A percentile compares a stretch with the other conserved stretches of the same genome.
Evolutionary conservation across 352 stramenopile genomes (phyloP).

Genomic region (Hyaloperonospora arabidopsidis): DNA sequence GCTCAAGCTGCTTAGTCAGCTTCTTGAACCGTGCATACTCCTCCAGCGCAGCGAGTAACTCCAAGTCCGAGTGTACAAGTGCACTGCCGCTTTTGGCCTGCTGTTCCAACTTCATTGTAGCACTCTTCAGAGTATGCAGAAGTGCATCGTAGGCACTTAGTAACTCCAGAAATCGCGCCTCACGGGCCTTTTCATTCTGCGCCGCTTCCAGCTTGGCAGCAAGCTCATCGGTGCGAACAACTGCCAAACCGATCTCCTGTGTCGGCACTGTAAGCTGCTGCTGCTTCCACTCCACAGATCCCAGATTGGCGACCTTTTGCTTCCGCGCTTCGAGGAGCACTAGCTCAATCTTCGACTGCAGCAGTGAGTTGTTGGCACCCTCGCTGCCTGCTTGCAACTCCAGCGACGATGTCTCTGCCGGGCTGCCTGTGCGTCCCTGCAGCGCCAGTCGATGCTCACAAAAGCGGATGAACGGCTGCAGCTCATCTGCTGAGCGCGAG

Average conservation of each 20-base stretch:
- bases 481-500: constrained; percentile 52
- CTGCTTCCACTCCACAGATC: constrained; percentile 73
- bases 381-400: constrained; percentile 59
- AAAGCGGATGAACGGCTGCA: constrained; percentile 81
- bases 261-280: constrained; percentile 63
- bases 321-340: constrained; percentile 78
- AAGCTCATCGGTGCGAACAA: constrained; percentile 71
- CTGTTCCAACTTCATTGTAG: constrained; percentile 57
- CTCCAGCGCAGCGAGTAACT: constrained; percentile 53
- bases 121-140: constrained; percentile 58
- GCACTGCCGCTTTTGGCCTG: constrained; percentile 69
- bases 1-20: constrained; percentile 64
- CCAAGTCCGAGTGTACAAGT: constrained; percentile 66
- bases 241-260: constrained; percentile 58
- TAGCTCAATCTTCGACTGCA: constrained; percentile 81
- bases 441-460: constrained; percentile 71
- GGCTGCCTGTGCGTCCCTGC: constrained; percentile 40
- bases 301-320: constrained; percentile 78
- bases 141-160: constrained; percentile 66
- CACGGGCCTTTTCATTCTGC: constrained; percentile 56
- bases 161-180: constrained; percentile 59
- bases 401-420: constrained; percentile 28
- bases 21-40: constrained; percentile 73
- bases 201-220: constrained; percentile 50
- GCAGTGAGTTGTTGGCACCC: constrained; percentile 56